These are phyloP conservation scores for Pichia rugopelliculosa DNA, from an alignment of 805 yeast genomes.

Conservation along the genomic window DNA sequence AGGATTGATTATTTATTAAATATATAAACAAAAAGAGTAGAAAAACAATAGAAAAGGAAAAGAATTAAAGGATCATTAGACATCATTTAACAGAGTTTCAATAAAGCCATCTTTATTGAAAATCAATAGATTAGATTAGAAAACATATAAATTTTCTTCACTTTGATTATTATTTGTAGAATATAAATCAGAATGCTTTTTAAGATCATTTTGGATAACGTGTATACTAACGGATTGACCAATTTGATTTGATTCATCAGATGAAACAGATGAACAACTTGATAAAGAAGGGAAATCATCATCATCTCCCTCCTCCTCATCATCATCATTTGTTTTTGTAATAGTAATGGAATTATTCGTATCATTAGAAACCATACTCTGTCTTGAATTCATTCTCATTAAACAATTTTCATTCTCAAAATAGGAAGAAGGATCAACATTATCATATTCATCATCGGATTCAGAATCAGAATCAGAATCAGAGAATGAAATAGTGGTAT, in stretches of 20 bases:
- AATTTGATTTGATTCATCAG: constrained; percentile 16
- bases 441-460: not conserved
- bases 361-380: not conserved
- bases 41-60: not conserved
- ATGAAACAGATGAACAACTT: constrained; percentile 23
- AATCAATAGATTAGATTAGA: not conserved
- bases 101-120: constrained; percentile 9
- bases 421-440: not conserved
- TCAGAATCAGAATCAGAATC: constrained; percentile 1
- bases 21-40: too few relatives aligned
- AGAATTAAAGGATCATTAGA: not conserved
- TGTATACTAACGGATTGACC: not conserved
- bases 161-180: not conserved
- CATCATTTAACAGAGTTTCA: not conserved
- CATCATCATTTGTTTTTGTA: not conserved
- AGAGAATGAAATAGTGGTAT: not conserved
- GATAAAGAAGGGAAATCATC: constrained; percentile 24
- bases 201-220: not conserved
- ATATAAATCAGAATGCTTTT: not conserved
- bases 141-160: not conserved
- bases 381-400: constrained; percentile 6
- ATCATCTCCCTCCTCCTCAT: too few relatives aligned
- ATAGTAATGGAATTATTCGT: not conserved
- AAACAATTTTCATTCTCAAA: not conserved
- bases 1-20: not conserved